Percentiles rank a stretch among this genome's conserved stretches.
Evolutionary conservation across 2,329 filamentous ascomycete species (phyloP).

Genomic region (Diaporthe amygdali): DNA sequence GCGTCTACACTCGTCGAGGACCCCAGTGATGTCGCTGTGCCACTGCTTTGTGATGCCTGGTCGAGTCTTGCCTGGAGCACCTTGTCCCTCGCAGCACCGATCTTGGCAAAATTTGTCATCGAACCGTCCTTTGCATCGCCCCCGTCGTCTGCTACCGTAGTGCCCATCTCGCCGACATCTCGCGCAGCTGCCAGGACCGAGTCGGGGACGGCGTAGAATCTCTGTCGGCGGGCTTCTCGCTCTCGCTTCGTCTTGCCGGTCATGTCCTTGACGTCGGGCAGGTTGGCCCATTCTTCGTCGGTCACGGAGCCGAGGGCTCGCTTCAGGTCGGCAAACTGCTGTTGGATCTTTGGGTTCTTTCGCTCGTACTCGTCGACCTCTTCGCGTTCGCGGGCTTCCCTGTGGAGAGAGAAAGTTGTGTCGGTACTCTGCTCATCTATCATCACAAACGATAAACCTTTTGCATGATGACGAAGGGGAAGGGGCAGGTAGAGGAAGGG

Average conservation of each 20-base stretch:
- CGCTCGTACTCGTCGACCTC: slow-evolving; percentile 95
- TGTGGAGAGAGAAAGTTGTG: slow-evolving; percentile 66
- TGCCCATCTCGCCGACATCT: slow-evolving; percentile 81
- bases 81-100: slow-evolving; percentile 94
- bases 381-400: slow-evolving; percentile 91
- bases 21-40: slow-evolving; percentile 72
- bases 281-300: slow-evolving; percentile 94
- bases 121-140: slow-evolving; percentile 75
- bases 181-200: slow-evolving; percentile 89
- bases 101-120: slow-evolving; percentile 97
- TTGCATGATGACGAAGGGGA: slow-evolving; percentile 37
- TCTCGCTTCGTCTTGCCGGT: slow-evolving; percentile 90
- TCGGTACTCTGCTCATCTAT: slow-evolving; percentile 81
- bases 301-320: slow-evolving; percentile 85
- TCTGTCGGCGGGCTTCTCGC: slow-evolving; percentile 80
- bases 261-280: slow-evolving; percentile 95
- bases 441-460: slow-evolving; percentile 71
- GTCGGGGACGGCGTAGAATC: slow-evolving; percentile 96
- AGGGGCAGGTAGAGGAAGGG: slow-evolving; percentile 30
- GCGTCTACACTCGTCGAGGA: slow-evolving; percentile 92
- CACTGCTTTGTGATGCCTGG: slow-evolving; percentile 77
- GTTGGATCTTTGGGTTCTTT: slow-evolving; percentile 97
- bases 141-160: slow-evolving; percentile 82
- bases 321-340: slow-evolving; percentile 97
- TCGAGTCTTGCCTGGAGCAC: slow-evolving; percentile 94